Base-by-base conservation (phyloP, 257 asterid species). In the Knoxia roxburghii region DNA sequence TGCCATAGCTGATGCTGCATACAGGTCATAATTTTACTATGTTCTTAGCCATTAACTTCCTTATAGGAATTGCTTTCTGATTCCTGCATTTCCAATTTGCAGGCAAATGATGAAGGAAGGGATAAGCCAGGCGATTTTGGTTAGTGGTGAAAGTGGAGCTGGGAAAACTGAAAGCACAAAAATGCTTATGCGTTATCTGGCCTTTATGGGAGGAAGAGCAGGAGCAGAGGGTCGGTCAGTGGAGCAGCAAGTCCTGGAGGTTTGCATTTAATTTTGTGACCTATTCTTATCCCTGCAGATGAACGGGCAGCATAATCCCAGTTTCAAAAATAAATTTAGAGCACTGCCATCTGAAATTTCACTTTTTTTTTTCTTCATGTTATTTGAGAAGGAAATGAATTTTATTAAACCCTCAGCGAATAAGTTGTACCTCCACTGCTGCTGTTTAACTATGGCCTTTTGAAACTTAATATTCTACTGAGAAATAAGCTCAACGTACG, bases 71-170 rank as follows among this genome's bases (percentile, higher is more conserved):
- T 63, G 33, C 53, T 67, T 77, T 70, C 51, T 73, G 57, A 64
- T 59, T 29, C 10, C 29, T 60, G 54, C 30, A 27, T 51, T 68
- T 73, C 57, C 73, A 52, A 51, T 59, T 8, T 79, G 78, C 86
- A 91, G 98, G 85, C 87, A 78, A 78, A 85, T 91, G 96, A 85
- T 91, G 52, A 80, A 81, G 65, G 96, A 89, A 64, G 82, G 82
- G 61, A 76, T 82, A 64, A 85, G 95, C 79, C 96, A 91, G 70
- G 58, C 97, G 33, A 91, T 91, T 77, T 82, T 91, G 86, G 97
- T 91, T 48, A 91, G 97, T 78, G 97, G 97, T 69, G 97, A 91
- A 81, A 91, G 98, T 72, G 98, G 96, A 74, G 98, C 96, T 30
- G 98, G 98, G 40, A 91, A 91, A 87, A 91, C 98, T 64, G 98